Evolutionary conservation across 306 rosid species (phyloP).

Genomic region (Senna siamea): DNA sequence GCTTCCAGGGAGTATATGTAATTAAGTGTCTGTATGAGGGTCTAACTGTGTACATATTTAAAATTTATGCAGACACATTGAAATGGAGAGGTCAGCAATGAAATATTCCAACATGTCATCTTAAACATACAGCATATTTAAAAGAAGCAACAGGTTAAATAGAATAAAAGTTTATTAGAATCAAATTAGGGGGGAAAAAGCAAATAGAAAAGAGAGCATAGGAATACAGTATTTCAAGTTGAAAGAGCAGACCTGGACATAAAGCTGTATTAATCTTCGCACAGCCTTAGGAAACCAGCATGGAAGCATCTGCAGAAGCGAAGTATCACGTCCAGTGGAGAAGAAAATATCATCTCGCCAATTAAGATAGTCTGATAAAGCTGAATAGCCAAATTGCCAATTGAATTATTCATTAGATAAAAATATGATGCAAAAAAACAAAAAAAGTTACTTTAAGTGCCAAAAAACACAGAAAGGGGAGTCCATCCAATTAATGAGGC

Average conservation of each 20-base stretch:
- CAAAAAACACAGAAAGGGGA: constrained; percentile 12
- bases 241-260: constrained; percentile 75
- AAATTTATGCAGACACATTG: background rate
- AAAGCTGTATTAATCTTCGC: constrained; percentile 84
- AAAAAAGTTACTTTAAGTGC: constrained; percentile 32
- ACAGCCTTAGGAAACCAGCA: constrained; percentile 94
- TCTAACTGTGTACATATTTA: background rate
- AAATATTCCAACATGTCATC: constrained; percentile 28
- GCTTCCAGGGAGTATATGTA: background rate
- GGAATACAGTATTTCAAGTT: constrained; percentile 28
- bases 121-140: constrained; percentile 11
- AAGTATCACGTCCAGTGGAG: constrained; percentile 86
- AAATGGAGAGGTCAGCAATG: constrained; percentile 10
- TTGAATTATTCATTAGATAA: constrained; percentile 1
- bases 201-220: constrained; percentile 28
- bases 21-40: background rate
- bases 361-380: constrained; percentile 74
- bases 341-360: constrained; percentile 89
- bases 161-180: background rate
- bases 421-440: constrained; percentile 17
- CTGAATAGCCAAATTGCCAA: constrained; percentile 47
- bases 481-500: constrained; percentile 27
- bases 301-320: constrained; percentile 92
- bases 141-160: constrained; percentile 27
- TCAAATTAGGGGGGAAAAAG: background rate